Base-by-base conservation (phyloP, 2,329 filamentous ascomycete genomes). In the Trichoderma brevicompactum region DNA sequence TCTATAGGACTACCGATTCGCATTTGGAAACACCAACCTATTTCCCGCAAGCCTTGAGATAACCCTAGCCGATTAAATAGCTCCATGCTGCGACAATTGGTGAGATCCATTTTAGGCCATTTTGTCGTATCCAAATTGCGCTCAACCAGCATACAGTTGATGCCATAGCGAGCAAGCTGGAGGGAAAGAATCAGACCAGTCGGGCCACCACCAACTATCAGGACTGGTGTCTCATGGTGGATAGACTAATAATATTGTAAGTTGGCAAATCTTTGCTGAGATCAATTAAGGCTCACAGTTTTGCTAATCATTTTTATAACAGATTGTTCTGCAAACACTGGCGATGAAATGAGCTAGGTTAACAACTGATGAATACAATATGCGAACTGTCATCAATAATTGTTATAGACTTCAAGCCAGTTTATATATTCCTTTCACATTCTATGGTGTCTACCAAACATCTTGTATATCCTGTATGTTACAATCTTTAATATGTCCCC, bases 41-140 rank as follows among this genome's bases (percentile, higher is more conserved):
- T 54, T 23, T 63, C 49, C 15, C 60, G 40, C 10, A 63, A 38
- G 12, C 60, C 60, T 8, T 55, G 28, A 3, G 60, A 19, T 23
- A 63, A 38, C 5, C 43, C 49, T 5, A 63, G 36, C 7, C 60
- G 40, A n/a, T 43, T 44, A 23, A 63, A 63, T 7, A 63, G 12
- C n/a, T 63, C 60, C 60, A 63, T 63, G 49, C 13, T 63, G 23
- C 60, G 60, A 23, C 40, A 36, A 2, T 63, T 63, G 28, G 60
- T 63, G 17, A 55, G 12, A 48, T 64, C 61, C 61, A 55, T 64
- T 23, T 64, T 64, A 3, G 61, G 61, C 61, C 61, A 64, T 32
- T 64, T 64, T 10, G 61, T 64, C 12, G 50, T 64, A 34, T 64
- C 61, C 34, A 56, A 10, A 10, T 64, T 64, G 19, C 61, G 61